These are phyloP conservation scores for Pseudonitzschia multiseries DNA, from an alignment of 108 stramenopile species.

Conservation along the genomic window DNA sequence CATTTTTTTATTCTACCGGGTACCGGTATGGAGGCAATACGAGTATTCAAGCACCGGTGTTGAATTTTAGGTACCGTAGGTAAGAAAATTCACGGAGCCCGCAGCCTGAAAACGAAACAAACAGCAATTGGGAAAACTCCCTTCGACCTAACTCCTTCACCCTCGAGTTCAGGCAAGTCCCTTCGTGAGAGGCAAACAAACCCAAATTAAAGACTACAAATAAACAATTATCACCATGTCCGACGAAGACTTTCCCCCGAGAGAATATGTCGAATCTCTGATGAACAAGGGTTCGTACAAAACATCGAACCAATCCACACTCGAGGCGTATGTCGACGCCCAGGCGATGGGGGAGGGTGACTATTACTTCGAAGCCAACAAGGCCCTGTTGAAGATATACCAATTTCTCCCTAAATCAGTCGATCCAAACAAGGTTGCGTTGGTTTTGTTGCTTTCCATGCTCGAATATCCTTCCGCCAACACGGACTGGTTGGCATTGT, in stretches of 20 bases:
- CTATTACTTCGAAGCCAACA: constrained; percentile 80
- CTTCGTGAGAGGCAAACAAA: neutral
- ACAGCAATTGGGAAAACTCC: neutral
- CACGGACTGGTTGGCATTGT: constrained; percentile 68
- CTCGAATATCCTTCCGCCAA: constrained; percentile 50
- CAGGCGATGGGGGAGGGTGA: constrained; percentile 66
- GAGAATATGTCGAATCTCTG: constrained; percentile 34
- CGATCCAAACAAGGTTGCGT: constrained; percentile 41
- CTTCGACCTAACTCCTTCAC: neutral
- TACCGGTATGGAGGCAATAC: neutral
- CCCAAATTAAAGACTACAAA: neutral
- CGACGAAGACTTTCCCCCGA: constrained; percentile 24
- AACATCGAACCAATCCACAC: constrained; percentile 47
- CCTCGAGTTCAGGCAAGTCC: neutral
- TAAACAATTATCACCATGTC: neutral
- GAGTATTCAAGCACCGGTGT: no score
- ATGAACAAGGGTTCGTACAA: constrained; percentile 47
- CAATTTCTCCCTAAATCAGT: constrained; percentile 62
- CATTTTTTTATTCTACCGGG: neutral
- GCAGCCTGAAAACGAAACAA: neutral
- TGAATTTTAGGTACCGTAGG: no score
- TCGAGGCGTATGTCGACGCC: constrained; percentile 76
- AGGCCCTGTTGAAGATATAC: constrained; percentile 74
- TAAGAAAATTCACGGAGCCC: neutral
- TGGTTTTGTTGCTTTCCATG: constrained; percentile 60